Evolutionary conservation across 352 stramenopile genomes (phyloP).

Genomic region (Phytophthora kernoviae): DNA sequence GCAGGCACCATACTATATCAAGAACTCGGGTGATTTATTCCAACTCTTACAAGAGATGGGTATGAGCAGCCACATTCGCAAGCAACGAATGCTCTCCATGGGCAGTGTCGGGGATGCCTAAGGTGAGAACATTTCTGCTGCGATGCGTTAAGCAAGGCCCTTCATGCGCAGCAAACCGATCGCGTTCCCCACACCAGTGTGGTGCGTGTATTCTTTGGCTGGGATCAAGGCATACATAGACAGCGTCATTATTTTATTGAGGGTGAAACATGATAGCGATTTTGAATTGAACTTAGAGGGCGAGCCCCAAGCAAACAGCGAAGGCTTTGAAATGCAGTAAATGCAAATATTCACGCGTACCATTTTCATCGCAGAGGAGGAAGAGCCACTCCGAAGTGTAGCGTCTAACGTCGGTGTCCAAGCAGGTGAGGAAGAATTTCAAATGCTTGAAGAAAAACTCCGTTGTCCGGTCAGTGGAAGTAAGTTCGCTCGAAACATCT

Average conservation of each 20-base stretch:
- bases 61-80: conserved; percentile 79
- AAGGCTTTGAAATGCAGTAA: conserved; percentile 11
- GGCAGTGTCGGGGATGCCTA: conserved; percentile 32
- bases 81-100: conserved; percentile 71
- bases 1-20: conserved; percentile 87
- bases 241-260: conserved; percentile 40
- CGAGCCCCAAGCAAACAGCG: conserved; percentile 11
- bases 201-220: conserved; percentile 79
- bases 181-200: conserved; percentile 71
- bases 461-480: conserved; percentile 9
- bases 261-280: conserved; percentile 19
- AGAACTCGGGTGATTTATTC: conserved; percentile 86
- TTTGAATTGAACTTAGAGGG: conserved; percentile 33
- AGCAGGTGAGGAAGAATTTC: conserved; percentile 71
- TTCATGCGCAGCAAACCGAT: conserved; percentile 78
- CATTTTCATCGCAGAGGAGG: conserved; percentile 73
- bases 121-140: neutral
- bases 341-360: conserved; percentile 36
- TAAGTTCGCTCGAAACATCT: neutral
- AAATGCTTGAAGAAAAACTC: conserved; percentile 66
- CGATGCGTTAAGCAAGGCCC: conserved; percentile 43
- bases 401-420: conserved; percentile 71
- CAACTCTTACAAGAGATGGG: conserved; percentile 86
- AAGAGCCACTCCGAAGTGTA: conserved; percentile 78
- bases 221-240: conserved; percentile 9